Conservation (phyloP, 2,329 filamentous ascomycete genomes). For the Immersiporthe knoxdaviesiana region DNA sequence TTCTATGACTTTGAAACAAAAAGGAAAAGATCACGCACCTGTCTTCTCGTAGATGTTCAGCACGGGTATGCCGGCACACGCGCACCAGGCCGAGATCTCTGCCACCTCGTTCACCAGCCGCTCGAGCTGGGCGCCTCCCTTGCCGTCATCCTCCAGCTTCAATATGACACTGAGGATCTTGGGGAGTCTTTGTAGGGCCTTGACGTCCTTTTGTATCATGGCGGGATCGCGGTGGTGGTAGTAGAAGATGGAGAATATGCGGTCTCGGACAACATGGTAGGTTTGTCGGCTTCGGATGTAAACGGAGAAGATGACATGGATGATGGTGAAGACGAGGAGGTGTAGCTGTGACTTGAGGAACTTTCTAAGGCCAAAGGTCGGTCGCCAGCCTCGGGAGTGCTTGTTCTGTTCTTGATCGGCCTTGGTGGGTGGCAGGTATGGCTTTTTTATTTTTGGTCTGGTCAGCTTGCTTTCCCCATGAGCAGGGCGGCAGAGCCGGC, state of each 20-base stretch:
- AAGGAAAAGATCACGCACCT: slow-evolving; percentile 56
- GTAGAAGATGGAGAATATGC: slow-evolving; percentile 79
- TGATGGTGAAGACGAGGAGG: slow-evolving; percentile 66
- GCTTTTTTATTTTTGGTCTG: slow-evolving; percentile 36
- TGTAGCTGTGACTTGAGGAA: slow-evolving; percentile 67
- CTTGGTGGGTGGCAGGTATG: slow-evolving; percentile 43
- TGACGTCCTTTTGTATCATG: slow-evolving; percentile 86
- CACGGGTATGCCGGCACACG: slow-evolving; percentile 83
- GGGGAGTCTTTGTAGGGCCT: slow-evolving; percentile 72
- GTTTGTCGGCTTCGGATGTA: slow-evolving; percentile 82
- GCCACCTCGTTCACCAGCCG: slow-evolving; percentile 86
- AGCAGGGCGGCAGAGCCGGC: slow-evolving; percentile 14
- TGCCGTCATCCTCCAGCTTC: slow-evolving; percentile 70
- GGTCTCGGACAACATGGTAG: slow-evolving; percentile 78
- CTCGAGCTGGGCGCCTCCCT: slow-evolving; percentile 75
- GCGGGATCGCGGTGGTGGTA: slow-evolving; percentile 97
- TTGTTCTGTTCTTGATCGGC: slow-evolving; percentile 36
- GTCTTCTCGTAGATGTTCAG: slow-evolving; percentile 92
- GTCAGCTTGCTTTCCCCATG: slow-evolving; percentile 31
- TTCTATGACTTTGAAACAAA: background rate
- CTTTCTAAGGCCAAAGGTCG: slow-evolving; percentile 57
- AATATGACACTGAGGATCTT: slow-evolving; percentile 88
- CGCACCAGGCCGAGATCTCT: slow-evolving; percentile 91
- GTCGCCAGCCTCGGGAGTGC: slow-evolving; percentile 19
- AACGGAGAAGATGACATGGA: slow-evolving; percentile 84